Evolutionary conservation across 2,329 filamentous ascomycete genomes (phyloP).

Genomic region (Aspergillus pseudoviridinutans): DNA sequence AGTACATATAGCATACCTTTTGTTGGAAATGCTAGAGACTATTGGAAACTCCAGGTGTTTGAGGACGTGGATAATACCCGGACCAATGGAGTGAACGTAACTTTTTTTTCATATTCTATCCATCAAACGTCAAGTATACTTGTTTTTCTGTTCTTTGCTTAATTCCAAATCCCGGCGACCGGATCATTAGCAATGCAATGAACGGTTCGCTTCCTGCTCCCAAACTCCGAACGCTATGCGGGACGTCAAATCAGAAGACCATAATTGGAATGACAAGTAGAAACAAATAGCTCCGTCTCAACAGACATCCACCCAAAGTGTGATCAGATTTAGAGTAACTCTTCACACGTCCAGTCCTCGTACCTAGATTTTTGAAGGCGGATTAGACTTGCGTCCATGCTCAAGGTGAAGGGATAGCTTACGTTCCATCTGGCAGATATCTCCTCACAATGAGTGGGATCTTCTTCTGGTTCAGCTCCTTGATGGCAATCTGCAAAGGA

Average conservation of each 20-base stretch:
- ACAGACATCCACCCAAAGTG: constrained; percentile 12
- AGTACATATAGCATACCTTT: neutral
- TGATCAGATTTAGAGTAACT: constrained; percentile 58
- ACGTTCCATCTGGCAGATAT: constrained; percentile 96
- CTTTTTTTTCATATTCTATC: constrained; percentile 7
- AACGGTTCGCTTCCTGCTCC: constrained; percentile 20
- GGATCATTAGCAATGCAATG: constrained; percentile 1
- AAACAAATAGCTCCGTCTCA: constrained; percentile 16
- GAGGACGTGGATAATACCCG: neutral
- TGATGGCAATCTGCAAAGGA: constrained; percentile 93
- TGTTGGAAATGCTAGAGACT: neutral
- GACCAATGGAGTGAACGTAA: neutral
- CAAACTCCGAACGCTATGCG: constrained; percentile 43
- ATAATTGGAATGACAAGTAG: constrained; percentile 8
- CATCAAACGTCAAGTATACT: constrained; percentile 1
- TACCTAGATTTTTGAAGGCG: constrained; percentile 57
- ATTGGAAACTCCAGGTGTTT: neutral
- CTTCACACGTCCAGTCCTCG: constrained; percentile 99
- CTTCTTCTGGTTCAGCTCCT: constrained; percentile 97
- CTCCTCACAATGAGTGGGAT: constrained; percentile 91
- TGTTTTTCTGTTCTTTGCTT: constrained; percentile 16
- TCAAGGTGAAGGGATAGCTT: constrained; percentile 37
- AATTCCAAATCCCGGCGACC: constrained; percentile 14
- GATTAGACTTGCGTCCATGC: constrained; percentile 2
- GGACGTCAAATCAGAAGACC: constrained; percentile 7